Base-by-base conservation (phyloP, 108 stramenopile genomes). In the Nannochloropsis granulata region DNA sequence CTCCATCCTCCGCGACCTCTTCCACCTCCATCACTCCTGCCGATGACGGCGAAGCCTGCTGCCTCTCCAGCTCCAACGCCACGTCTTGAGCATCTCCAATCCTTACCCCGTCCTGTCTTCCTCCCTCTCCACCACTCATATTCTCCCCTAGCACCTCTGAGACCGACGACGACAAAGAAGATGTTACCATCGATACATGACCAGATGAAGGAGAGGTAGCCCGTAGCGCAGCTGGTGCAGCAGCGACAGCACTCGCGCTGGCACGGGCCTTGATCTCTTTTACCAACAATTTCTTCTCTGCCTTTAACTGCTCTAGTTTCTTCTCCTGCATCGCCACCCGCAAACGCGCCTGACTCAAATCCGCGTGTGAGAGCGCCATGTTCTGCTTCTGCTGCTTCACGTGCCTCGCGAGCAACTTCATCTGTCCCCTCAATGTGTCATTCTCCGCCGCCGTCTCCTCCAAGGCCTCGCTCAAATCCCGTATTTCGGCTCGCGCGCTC, bases 391-490 rank as follows among this genome's bases (percentile, higher is more conserved):
- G 86, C 82, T 82, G 23, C 34, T 25, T 44, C 79, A 79, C 82
- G 21, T 82, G 82, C 19, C 43, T 43, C 82, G 56, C 56, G 21
- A 71, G 56, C 7, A 71, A 0, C n/a, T 86, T 82, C 44, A 82
- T 82, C 13, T 81, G 82, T 44, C 82, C 82, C 43, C 82, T 71
- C 82, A 86, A 79, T 82, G 82, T 86, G 25, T 42, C 78, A 13
- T 81, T 82, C 82, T 86, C 86, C 82, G 82, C 86, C 23, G 86
- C 86, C 45, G 45, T 45, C 13, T 81, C 86, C 82, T 86, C 86
- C 44, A 82, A 81, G 82, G 82, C 86, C 23, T 81, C 86, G 43
- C 82, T 44, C 43, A 81, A 82, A 82, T 86, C 86, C 79, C 82
- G 81, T 23, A 86, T 78, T 0, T 81, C 86, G 13, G 82, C 82